Percentiles rank a stretch among this genome's conserved stretches.
Conservation (phyloP, 441 rosid species). For the Pelargonium citronellum region DNA sequence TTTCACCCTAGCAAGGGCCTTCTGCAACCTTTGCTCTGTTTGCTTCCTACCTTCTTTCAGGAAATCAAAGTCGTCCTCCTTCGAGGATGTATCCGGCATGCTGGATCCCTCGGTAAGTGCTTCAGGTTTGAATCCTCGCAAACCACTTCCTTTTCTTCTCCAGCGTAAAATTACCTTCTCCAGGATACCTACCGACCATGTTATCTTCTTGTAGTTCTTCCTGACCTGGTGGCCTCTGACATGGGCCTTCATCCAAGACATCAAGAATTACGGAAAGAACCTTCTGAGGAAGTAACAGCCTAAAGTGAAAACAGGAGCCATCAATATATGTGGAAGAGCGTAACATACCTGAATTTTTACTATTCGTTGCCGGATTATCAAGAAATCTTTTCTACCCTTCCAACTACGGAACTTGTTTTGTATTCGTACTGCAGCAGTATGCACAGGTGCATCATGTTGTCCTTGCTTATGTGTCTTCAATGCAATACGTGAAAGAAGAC, state of each 20-base stretch:
- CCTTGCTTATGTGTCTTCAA: slow-evolving; percentile 47
- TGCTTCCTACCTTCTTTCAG: slow-evolving; percentile 79
- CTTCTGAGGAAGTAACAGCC: not conserved
- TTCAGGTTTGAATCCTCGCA: slow-evolving; percentile 79
- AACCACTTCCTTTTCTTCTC: slow-evolving; percentile 80
- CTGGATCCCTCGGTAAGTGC: slow-evolving; percentile 39
- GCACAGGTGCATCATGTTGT: slow-evolving; percentile 53
- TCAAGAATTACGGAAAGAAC: not conserved
- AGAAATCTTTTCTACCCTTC: slow-evolving; percentile 74
- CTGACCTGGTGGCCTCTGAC: slow-evolving; percentile 84
- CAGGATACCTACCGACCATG: slow-evolving; percentile 80
- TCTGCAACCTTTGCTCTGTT: slow-evolving; percentile 71
- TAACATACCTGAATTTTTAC: slow-evolving; percentile 73
- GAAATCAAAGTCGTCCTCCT: slow-evolving; percentile 77
- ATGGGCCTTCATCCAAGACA: slow-evolving; percentile 51
- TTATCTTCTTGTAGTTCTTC: slow-evolving; percentile 60
- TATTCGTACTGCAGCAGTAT: slow-evolving; percentile 68
- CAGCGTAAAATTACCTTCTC: slow-evolving; percentile 84
- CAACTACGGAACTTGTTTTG: slow-evolving; percentile 86
- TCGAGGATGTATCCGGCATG: slow-evolving; percentile 30
- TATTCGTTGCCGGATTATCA: slow-evolving; percentile 62
- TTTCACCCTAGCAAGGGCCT: slow-evolving; percentile 79
- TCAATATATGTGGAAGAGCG: slow-evolving; percentile 10
- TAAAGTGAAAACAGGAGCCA: slow-evolving; percentile 2
- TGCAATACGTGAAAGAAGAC: slow-evolving; percentile 57